Percentiles rank a stretch among this genome's conserved stretches.
Evolutionary conservation across 345 rosid species (phyloP).

Genomic region (Salix arbutifolia): DNA sequence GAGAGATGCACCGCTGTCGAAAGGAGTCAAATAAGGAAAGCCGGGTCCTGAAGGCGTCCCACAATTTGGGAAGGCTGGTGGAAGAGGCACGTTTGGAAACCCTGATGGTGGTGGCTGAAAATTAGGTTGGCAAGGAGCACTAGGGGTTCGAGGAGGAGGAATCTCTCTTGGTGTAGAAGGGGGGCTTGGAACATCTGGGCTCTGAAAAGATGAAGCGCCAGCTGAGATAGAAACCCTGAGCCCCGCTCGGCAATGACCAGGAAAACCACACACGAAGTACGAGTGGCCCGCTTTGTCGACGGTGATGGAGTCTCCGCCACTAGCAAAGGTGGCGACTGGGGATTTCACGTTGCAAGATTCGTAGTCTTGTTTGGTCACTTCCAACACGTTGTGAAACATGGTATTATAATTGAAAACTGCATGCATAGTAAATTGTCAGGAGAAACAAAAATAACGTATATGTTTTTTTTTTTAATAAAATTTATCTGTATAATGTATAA

Average conservation of each 20-base stretch:
- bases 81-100: too few relatives aligned
- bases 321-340: not conserved
- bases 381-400: not conserved
- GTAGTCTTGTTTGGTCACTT: not conserved
- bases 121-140: too few relatives aligned
- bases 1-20: too few relatives aligned
- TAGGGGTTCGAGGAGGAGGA: too few relatives aligned
- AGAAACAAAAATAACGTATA: too few relatives aligned
- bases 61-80: too few relatives aligned
- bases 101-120: too few relatives aligned
- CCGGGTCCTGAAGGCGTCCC: too few relatives aligned
- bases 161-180: too few relatives aligned
- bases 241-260: not conserved
- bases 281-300: not conserved
- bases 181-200: not conserved
- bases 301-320: not conserved
- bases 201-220: not conserved
- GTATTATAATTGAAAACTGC: slow-evolving; percentile 7
- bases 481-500: too few relatives aligned
- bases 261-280: slow-evolving; percentile 6
- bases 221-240: not conserved
- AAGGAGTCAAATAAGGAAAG: too few relatives aligned
- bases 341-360: not conserved
- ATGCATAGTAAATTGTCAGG: not conserved
- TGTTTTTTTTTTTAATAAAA: too few relatives aligned